Evolutionary conservation across 805 yeast genomes (phyloP), one percentile per base, ranked within the genome.

Genomic region (Candida odintsovae): DNA sequence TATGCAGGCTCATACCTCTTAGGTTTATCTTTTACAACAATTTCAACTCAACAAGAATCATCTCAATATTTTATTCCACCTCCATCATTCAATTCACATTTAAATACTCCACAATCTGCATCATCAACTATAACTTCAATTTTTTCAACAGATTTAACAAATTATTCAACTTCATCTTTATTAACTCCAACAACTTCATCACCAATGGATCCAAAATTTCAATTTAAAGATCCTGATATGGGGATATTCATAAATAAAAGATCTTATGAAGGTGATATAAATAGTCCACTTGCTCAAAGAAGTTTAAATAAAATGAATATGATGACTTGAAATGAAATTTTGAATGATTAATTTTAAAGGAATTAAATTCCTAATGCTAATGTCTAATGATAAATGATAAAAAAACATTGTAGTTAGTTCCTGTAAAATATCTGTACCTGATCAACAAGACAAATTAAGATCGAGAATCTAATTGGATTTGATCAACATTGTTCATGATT

Each of bases 91-190:
- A 35, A 29, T 23, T 43, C 41, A 23, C 39, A 39, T 13, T 16
- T 44, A 28, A 35, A 48, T 25, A 48, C 50, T 3, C 50, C 50
- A 28, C 50, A 45, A 21, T 48, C 50, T 15, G 50, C 50, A 28
- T 48, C 50, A 2, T 48, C 50, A 6, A 44, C 50, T 10, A 48
- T 48, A 37, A 42, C 45, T 16, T 48, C 50, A 6, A 48, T 44
- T 12, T 48, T 48, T 26, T 44, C 48, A 19, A 31, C 44, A 20
- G 37, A 19, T 16, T 19, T 25, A 10, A n/a, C 19, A 15, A 48
- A 48, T 18, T 48, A 44, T 28, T 48, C 50, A 22, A 28, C 50
- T 4, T 44, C 48, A 13, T 41, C 48, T 9, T 41, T 44, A 22
- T 26, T 44, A 44, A 48, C 50, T 6, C 48, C 50, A 29, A 42